Percentiles rank a stretch among this genome's conserved stretches.
These are phyloP conservation scores for Xerocomellus intermedius DNA, from an alignment of 768 basidiomycete genomes.

Conservation along the genomic window DNA sequence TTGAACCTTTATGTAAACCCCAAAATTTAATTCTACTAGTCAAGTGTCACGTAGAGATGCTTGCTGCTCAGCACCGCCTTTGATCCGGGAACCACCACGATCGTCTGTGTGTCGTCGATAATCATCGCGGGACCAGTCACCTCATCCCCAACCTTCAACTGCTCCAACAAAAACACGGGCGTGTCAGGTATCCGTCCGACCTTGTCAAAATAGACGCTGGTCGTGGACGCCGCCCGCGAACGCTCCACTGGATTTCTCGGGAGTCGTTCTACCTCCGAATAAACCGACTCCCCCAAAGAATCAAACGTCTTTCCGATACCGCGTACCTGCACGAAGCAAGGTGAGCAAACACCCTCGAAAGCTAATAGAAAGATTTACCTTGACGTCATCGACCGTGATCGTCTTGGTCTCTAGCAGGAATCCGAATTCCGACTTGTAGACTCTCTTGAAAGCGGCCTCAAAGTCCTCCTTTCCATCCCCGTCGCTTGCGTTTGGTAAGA, in stretches of 20 bases:
- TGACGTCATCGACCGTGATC: constrained; percentile 89
- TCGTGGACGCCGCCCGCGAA: constrained; percentile 47
- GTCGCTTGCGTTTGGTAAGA: constrained; percentile 51
- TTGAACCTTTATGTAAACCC: constrained; percentile 1
- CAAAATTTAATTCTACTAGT: constrained; percentile 26
- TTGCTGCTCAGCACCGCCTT: constrained; percentile 65
- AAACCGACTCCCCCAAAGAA: constrained; percentile 74
- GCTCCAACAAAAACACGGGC: constrained; percentile 73
- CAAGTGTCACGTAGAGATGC: constrained; percentile 57
- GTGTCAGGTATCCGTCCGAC: constrained; percentile 74
- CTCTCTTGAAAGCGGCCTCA: constrained; percentile 72
- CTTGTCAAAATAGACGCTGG: constrained; percentile 81
- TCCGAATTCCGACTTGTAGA: constrained; percentile 87
- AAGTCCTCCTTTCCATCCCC: constrained; percentile 69
- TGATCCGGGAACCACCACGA: constrained; percentile 79
- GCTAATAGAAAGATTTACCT: constrained; percentile 42
- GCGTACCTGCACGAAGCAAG: constrained; percentile 52
- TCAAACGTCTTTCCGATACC: constrained; percentile 92
- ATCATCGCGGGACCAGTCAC: constrained; percentile 89
- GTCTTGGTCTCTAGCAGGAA: constrained; percentile 84
- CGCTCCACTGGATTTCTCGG: constrained; percentile 37
- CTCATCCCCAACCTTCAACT: constrained; percentile 64
- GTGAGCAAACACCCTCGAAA: not conserved
- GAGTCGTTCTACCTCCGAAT: constrained; percentile 64
- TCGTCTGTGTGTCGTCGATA: constrained; percentile 94